Evolutionary conservation across 192 early-diverging fungal species (phyloP), one percentile per base, ranked within the genome.

Genomic region (Podila minutissima): DNA sequence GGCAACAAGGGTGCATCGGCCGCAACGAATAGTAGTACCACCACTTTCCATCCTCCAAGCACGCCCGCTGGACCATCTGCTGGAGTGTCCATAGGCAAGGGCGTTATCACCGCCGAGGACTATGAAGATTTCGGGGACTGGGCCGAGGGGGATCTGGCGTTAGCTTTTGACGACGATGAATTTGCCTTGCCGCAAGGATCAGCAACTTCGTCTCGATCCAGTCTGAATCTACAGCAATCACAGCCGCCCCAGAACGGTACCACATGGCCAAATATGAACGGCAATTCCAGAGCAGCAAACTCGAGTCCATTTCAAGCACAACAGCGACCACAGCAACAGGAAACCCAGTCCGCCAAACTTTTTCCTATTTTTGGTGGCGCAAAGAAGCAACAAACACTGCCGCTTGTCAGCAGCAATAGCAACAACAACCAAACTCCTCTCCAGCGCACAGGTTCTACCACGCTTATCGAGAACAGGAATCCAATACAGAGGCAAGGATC

Each of bases 301-400:
- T n/a, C 28, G 19, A 57, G 9, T 61, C 28, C 31, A 59, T 46
- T n/a, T 19, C 48, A 51, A 12, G 38, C 33, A n/a, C 74, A 66
- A 24, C 72, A 33, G 15, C 66, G 7, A 17, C 65, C 66, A 20
- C 62, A 62, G 20, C 66, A 55, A 33, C 69, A 66, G 26, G 11
- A 26, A 31, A 20, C 67, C n/a, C 62, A 65, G 28, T 62, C 65
- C 0, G 33, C 41, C 2, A 72, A 68, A 15, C 26, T 66, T 0
- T 81, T 81, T 28, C 50, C 70, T n/a, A 81, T 81, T 53, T 81
- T 81, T 69, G 58, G 71, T 69, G 77, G 77, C 66, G 60, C 69
- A 26, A 60, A 59, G 20, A 38, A 72, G 24, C 66, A 64, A 74
- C 61, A 20, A 19, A 4, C 37, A 15, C 19, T 31, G 10, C 29